Evolutionary conservation across 768 basidiomycete species (phyloP), one percentile per base, ranked within the genome.

Genomic region (Mycena chlorophos): DNA sequence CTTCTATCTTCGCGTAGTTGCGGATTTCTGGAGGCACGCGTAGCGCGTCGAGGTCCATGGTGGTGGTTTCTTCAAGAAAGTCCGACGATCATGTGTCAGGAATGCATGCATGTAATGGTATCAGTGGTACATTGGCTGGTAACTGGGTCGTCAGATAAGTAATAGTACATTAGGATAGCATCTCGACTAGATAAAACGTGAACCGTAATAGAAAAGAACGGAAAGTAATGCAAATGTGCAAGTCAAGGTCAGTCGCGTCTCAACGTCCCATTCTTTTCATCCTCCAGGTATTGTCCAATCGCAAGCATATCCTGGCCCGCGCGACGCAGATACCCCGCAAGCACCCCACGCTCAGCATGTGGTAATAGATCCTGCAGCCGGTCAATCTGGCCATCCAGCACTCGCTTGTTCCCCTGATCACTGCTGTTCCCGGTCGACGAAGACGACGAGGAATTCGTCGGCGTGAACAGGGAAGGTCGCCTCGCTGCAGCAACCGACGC

Each of bases 221-320:
- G 51, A 62, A 26, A 34, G 30, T 37, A 45, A 46, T 6, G 23
- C 8, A 46, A 26, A 25, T 25, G 27, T 46, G 26, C 26, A 27
- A 14, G 5, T 5, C 12, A 26, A 30, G 34, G 54, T 66, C 63
- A 75, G 37, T 71, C 68, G 56, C 51, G 65, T 55, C 76, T 75
- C 46, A 91, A 66, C 43, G 74, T 78, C 28, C 89, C 89, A 64
- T 86, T 88, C 73, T 86, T 87, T 67, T 91, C 88, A 60, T 93
- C 91, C 60, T 91, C 90, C 12, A 93, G 74, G 68, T 90, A 93
- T 66, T 89, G 87, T 16, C 89, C 89, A 62, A 93, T 90, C n/a
- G 91, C 91, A 39, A 89, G 73, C 39, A 91, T 87, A 69, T 91
- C 89, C 65, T 89, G 83, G 20, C 91, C 91, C 10, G 89, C 76